Conservation (phyloP, 176 grass and related monocot genomes). For the Aechmea fasciata region DNA sequence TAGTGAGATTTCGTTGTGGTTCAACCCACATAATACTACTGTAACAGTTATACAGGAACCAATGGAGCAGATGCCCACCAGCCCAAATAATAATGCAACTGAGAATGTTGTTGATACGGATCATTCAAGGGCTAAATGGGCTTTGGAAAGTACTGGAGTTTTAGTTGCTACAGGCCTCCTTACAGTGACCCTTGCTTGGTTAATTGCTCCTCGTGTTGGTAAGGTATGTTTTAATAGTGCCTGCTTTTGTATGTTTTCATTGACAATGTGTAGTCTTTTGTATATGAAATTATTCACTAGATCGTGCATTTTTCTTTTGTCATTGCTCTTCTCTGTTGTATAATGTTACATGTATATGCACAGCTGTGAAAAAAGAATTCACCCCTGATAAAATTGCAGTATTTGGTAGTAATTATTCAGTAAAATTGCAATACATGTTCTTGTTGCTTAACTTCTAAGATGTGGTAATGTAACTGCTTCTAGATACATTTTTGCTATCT, state of each 20-base stretch:
- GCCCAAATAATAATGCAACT: constrained; percentile 34
- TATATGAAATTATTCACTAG: too few relatives aligned
- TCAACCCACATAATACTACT: constrained; percentile 55
- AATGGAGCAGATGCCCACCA: constrained; percentile 30
- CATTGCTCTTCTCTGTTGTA: too few relatives aligned
- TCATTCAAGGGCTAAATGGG: neutral
- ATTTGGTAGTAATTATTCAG: too few relatives aligned
- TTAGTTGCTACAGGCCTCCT: constrained; percentile 59
- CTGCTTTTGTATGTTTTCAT: constrained; percentile 4
- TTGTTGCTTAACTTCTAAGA: too few relatives aligned
- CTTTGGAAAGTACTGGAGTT: constrained; percentile 44
- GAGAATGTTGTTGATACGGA: constrained; percentile 28
- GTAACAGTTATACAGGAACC: constrained; percentile 35
- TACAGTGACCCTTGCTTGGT: constrained; percentile 56
- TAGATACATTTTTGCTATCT: too few relatives aligned
- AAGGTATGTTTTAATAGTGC: constrained; percentile 41
- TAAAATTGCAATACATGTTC: too few relatives aligned
- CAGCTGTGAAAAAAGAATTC: too few relatives aligned
- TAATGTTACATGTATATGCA: too few relatives aligned
- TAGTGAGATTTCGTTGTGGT: constrained; percentile 78
- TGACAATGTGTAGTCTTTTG: neutral
- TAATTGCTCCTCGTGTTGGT: constrained; percentile 67
- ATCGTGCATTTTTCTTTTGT: too few relatives aligned
- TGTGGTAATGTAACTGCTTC: too few relatives aligned
- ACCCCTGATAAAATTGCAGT: too few relatives aligned